A percentile compares a stretch with the other conserved stretches of the same genome.
Evolutionary conservation across 2,329 filamentous ascomycete species (phyloP).

Genomic region (Iodosphaeria phyllophila): DNA sequence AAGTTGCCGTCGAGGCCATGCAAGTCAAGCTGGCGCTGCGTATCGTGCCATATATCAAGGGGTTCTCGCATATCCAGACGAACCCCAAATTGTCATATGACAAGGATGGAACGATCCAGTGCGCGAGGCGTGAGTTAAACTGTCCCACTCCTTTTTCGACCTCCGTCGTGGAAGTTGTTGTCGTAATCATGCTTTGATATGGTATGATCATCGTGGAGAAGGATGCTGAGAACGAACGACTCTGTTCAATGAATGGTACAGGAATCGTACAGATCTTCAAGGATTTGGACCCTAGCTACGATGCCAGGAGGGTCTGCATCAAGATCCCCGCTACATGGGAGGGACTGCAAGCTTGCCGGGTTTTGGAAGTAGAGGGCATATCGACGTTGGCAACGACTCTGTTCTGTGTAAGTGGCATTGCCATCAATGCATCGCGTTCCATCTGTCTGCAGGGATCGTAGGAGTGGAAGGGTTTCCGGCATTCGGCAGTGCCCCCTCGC

Average conservation of each 20-base stretch:
- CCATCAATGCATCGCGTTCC: no score
- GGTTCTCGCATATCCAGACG: constrained; percentile 37
- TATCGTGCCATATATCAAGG: constrained; percentile 29
- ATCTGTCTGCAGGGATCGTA: no score
- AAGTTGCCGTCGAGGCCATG: constrained; percentile 36
- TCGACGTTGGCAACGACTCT: constrained; percentile 42
- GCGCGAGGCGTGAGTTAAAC: constrained; percentile 25
- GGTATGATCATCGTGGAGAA: background rate
- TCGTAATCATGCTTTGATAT: background rate
- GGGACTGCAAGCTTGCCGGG: constrained; percentile 37
- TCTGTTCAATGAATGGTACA: constrained; percentile 11
- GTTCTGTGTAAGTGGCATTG: no score
- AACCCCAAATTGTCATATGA: constrained; percentile 37
- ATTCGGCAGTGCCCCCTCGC: no score
- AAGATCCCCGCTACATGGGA: constrained; percentile 47
- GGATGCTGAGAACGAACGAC: background rate
- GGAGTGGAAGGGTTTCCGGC: no score
- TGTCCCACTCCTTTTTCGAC: background rate
- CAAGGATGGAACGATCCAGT: constrained; percentile 25
- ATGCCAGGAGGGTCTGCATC: constrained; percentile 34
- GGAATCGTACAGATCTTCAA: constrained; percentile 30
- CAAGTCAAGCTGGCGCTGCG: constrained; percentile 34
- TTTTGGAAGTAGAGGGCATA: constrained; percentile 32
- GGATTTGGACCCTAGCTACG: constrained; percentile 21
- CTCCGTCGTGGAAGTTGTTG: background rate